A percentile compares a stretch with the other conserved stretches of the same genome.
phyloP scores from a whole-genome alignment of 257 asterid species.

The Fraxinus americana region DNA sequence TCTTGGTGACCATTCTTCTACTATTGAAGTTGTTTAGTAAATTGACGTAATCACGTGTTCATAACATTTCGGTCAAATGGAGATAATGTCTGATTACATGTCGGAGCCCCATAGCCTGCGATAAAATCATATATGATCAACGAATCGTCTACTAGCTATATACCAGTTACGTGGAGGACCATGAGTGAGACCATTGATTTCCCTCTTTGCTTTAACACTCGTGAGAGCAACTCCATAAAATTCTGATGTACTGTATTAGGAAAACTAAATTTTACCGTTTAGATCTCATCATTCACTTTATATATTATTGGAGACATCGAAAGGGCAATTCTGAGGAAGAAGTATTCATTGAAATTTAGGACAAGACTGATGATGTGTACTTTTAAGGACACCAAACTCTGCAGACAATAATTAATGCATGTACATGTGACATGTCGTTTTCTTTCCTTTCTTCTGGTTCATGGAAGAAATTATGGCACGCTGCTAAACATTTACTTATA shows the following conservation, averaged over 20 bases:
- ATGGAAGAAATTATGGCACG: not conserved
- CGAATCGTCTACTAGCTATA: not conserved
- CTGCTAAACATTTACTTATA: too few relatives aligned
- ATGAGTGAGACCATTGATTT: not conserved
- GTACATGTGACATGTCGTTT: not conserved
- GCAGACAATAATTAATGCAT: not conserved
- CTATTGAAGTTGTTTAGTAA: not conserved
- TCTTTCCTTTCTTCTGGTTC: not conserved
- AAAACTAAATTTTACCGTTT: not conserved
- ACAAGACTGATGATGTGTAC: not conserved
- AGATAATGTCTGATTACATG: not conserved
- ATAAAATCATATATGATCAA: not conserved
- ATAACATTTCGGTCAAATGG: too few relatives aligned
- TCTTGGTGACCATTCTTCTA: not conserved
- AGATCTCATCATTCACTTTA: not conserved
- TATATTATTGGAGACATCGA: not conserved
- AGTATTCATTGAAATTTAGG: not conserved
- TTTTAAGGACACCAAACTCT: not conserved
- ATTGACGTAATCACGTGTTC: not conserved
- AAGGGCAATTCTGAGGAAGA: not conserved
- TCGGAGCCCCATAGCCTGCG: not conserved
- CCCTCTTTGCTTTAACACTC: not conserved
- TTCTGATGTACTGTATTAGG: not conserved
- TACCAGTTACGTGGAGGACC: not conserved
- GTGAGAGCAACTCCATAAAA: too few relatives aligned